These are phyloP conservation scores for Alloascoidea africana DNA, from an alignment of 805 yeast species.

Conservation along the genomic window DNA sequence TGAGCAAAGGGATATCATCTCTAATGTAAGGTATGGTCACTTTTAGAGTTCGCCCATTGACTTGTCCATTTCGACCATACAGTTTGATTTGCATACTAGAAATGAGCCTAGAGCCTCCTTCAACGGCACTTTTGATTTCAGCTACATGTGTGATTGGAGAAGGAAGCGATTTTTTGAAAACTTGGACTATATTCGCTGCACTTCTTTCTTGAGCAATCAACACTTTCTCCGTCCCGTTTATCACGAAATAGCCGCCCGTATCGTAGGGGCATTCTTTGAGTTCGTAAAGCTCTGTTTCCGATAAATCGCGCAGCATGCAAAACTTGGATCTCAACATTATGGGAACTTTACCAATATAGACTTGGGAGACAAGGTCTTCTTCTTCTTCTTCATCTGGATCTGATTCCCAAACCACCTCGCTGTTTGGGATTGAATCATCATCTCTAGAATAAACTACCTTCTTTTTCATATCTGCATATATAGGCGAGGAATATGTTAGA, in stretches of 20 bases:
- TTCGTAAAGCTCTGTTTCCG: constrained; percentile 87
- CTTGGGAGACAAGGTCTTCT: constrained; percentile 64
- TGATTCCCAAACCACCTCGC: constrained; percentile 47
- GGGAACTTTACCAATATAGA: constrained; percentile 92
- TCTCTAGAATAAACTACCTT: constrained; percentile 76
- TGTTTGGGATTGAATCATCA: constrained; percentile 34
- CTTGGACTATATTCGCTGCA: constrained; percentile 98
- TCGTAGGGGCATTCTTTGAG: constrained; percentile 98
- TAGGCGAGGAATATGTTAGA: constrained; percentile 89
- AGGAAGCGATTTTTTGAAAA: constrained; percentile 93
- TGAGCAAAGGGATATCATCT: constrained; percentile 92
- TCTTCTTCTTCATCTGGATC: constrained; percentile 34
- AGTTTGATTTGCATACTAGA: constrained; percentile 89
- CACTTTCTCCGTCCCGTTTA: constrained; percentile 97
- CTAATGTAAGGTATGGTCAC: constrained; percentile 94
- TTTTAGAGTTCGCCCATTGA: constrained; percentile 67
- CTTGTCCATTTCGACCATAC: constrained; percentile 65
- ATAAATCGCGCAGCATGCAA: constrained; percentile 80
- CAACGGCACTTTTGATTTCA: constrained; percentile 91
- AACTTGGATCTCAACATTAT: constrained; percentile 95
- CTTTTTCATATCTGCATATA: constrained; percentile 91
- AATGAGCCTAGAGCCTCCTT: constrained; percentile 91
- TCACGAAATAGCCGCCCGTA: constrained; percentile 98
- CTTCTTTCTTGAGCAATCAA: constrained; percentile 97
- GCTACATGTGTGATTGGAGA: constrained; percentile 94